These are phyloP conservation scores for Paraphysoderma sedebokerense DNA, from an alignment of 371 early-diverging fungal species.

Conservation along the genomic window DNA sequence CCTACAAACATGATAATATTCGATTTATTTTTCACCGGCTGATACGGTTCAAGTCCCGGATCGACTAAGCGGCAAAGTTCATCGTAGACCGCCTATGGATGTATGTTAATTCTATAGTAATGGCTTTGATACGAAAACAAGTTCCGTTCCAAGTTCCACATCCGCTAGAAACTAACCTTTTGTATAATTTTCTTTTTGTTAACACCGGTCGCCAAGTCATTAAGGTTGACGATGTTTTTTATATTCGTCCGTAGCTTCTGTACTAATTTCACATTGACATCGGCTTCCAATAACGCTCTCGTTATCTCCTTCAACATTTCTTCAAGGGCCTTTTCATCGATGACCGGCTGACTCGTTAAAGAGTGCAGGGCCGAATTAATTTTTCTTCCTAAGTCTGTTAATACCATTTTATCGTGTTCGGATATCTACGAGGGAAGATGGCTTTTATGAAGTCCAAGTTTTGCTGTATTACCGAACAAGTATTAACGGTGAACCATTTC, in stretches of 20 bases:
- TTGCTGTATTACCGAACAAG: too few relatives aligned
- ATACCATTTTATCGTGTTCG: slow-evolving; percentile 53
- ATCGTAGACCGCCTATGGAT: slow-evolving; percentile 71
- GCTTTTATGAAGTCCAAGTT: too few relatives aligned
- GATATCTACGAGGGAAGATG: too few relatives aligned
- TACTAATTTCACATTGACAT: slow-evolving; percentile 90
- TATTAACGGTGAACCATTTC: too few relatives aligned
- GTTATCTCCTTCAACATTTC: slow-evolving; percentile 74
- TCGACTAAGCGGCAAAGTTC: slow-evolving; percentile 87
- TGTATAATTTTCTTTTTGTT: slow-evolving; percentile 81
- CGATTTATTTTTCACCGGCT: slow-evolving; percentile 63
- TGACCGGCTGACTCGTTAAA: slow-evolving; percentile 62
- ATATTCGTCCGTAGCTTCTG: slow-evolving; percentile 72
- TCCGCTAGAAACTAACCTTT: slow-evolving; percentile 32
- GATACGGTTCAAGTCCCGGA: slow-evolving; percentile 77
- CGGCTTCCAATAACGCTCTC: slow-evolving; percentile 74
- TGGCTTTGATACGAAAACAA: background rate
- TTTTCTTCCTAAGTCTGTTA: slow-evolving; percentile 78
- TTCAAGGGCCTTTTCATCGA: slow-evolving; percentile 86
- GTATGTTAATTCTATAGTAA: background rate
- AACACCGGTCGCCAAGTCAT: slow-evolving; percentile 55
- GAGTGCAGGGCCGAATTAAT: slow-evolving; percentile 67
- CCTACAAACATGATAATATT: slow-evolving; percentile 99
- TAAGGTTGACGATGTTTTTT: slow-evolving; percentile 59
- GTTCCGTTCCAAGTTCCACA: background rate